Conservation (phyloP, 192 early-diverging fungal species). For the Backusella liffmaniae region DNA sequence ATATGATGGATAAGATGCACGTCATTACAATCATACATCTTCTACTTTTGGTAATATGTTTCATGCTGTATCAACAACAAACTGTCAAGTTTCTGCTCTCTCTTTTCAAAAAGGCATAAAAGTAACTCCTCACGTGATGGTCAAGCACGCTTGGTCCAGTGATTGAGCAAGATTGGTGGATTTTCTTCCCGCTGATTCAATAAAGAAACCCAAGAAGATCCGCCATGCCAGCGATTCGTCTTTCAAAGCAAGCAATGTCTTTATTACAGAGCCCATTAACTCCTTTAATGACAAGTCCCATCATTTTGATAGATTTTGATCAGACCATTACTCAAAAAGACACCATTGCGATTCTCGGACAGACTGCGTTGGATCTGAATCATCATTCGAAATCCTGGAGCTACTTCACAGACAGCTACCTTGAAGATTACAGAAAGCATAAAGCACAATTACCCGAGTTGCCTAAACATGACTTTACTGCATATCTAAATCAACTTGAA, state of each 20-base stretch:
- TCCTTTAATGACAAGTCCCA: neutral
- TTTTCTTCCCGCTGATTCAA: neutral
- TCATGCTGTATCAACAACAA: neutral
- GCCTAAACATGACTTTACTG: neutral
- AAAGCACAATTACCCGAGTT: neutral
- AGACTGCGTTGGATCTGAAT: neutral
- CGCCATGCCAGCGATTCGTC: neutral
- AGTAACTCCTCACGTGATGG: neutral
- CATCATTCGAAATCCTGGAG: neutral
- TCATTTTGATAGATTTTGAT: slow-evolving; percentile 20
- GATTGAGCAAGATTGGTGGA: neutral
- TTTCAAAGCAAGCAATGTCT: slow-evolving; percentile 1
- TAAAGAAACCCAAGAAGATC: neutral
- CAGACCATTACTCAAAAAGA: slow-evolving; percentile 14
- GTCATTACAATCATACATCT: neutral
- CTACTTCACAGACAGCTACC: slow-evolving; percentile 12
- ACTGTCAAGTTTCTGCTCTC: neutral
- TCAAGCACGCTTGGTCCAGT: neutral
- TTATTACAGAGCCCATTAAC: neutral
- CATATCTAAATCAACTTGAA: neutral
- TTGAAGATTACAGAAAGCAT: slow-evolving; percentile 1
- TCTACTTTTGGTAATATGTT: neutral
- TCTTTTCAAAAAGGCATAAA: neutral
- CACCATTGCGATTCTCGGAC: slow-evolving; percentile 3
- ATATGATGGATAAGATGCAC: neutral